Evolutionary conservation across 371 early-diverging fungal genomes (phyloP).

Genomic region (Rhizopus arrhizus): DNA sequence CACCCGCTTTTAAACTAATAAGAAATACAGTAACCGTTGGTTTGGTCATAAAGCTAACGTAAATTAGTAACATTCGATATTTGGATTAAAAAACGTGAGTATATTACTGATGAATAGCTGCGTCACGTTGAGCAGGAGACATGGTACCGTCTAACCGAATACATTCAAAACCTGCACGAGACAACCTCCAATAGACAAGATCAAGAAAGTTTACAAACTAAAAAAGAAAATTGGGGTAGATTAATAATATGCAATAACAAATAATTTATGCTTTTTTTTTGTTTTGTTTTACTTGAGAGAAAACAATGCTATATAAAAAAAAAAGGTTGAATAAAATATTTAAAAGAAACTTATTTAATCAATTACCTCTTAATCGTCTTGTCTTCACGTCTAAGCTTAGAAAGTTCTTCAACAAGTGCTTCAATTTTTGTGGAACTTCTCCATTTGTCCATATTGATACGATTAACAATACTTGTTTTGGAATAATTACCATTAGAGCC

Average conservation of each 20-base stretch:
- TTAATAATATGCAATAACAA: too few relatives aligned
- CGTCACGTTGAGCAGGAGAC: constrained; percentile 81
- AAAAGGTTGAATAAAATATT: background rate
- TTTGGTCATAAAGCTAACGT: constrained; percentile 75
- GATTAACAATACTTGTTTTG: constrained; percentile 85
- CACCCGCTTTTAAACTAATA: constrained; percentile 93
- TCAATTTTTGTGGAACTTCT: constrained; percentile 87
- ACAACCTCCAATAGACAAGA: constrained; percentile 92
- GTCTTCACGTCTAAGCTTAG: constrained; percentile 74
- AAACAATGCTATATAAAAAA: constrained; percentile 38
- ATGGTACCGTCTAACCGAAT: constrained; percentile 95
- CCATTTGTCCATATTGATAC: constrained; percentile 89
- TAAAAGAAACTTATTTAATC: background rate
- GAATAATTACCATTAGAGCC: constrained; percentile 45
- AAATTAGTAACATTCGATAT: constrained; percentile 19
- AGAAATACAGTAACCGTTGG: constrained; percentile 87
- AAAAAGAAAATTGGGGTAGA: background rate
- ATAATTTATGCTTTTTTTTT: background rate
- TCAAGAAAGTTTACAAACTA: constrained; percentile 95
- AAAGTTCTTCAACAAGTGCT: constrained; percentile 90
- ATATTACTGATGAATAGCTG: constrained; percentile 64
- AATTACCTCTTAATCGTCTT: constrained; percentile 74
- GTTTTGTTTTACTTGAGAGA: constrained; percentile 42
- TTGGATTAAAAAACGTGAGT: background rate
- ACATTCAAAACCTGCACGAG: constrained; percentile 89